Base-by-base conservation (phyloP, 1,284 basidiomycete genomes). In the Sporisorium sorghi region DNA sequence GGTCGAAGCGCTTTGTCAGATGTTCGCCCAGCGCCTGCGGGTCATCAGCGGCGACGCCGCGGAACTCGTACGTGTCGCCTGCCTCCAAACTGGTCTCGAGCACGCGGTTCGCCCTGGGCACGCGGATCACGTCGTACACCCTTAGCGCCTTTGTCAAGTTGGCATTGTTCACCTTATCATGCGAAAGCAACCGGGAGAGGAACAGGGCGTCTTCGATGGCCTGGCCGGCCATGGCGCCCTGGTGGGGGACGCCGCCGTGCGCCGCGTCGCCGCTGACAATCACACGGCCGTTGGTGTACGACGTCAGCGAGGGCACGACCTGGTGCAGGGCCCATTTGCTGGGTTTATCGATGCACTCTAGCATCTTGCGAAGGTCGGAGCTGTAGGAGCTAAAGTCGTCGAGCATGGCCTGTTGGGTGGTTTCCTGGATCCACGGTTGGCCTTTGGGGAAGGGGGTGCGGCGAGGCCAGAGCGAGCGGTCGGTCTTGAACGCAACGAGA, bases 191-290 rank as follows among this genome's bases (percentile, higher is more conserved):
- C 24, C 85, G 82, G 44, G 86, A 86, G 14, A 90, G 84, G 11
- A 88, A 81, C 43, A 87, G 87, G 0, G 88, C 88, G 70, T 90
- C 89, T 76, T 90, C 90, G 46, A 90, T 86, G 0, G 88, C 89
- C 82, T 90, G 89, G 0, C 89, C 88, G 14, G 88, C 89, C 14
- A 89, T 89, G 0, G 89, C 87, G 2, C 89, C 89, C n/a, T 90
- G 85, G 77, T 89, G 88, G 0, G 90, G 89, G 19, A 87, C 80
- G 87, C 89, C 90, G 0, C 86, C 88, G 77, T 90, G 89, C 69
- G 89, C 89, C 3, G 89, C 88, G 79, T 90, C 90, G 7, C 89
- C 89, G 12, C 89, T 84, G 17, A 91, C 83, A 1, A 87, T 88
- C 8, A 90, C 85, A 5, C 85, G 85, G 0, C 86, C 87, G 30